Base-by-base conservation (phyloP, 192 early-diverging fungal genomes). In the Mortierella alpina region DNA sequence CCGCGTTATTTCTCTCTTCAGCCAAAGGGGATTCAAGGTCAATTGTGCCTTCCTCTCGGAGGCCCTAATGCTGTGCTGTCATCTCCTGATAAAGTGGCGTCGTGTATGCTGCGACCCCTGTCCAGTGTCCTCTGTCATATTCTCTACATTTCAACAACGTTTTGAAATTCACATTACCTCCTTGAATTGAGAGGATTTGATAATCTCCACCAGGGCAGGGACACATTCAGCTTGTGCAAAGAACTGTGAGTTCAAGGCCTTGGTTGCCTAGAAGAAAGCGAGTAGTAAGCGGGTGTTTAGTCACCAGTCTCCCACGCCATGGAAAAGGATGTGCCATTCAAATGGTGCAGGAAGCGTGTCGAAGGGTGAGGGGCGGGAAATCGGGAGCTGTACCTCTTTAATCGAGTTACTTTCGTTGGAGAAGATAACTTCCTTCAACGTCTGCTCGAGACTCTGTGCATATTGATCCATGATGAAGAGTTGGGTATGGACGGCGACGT, bases 161-260 rank as follows among this genome's bases (percentile, higher is more conserved):
- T 50, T 49, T 7, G 9, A 54, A 44, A 8, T 23, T 41, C 23
- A 15, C 39, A 13, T 11, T 70, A 75, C 83, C 81, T 91, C 85
- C 64, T 85, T 75, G 55, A 90, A 83, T 50, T 86, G 73, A 42
- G 88, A 89, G n/a, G 83, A 87, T 55, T 83, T 75, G 58, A 92
- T 86, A 62, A 96, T 90, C 54, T 92, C 83, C 49, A 92, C 84
- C 58, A 95, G 86, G 40, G 92, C 94, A 52, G 95, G 91, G 22
- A 96, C 86, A 80, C 95, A 94, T n/a, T 84, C 71, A 14, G 86
- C 58, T 12, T 82, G 82, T n/a, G 85, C 83, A 78, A 92, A 96
- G 76, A 85, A 95, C 75, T 93, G 85, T 68, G 88, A 88, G 80
- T 88, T 91, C 50, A 96, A 83, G 17, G 89, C 86, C 31, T 82